Conservation (phyloP, 2,329 filamentous ascomycete species). For the Aspergillus pseudoterreus region DNA sequence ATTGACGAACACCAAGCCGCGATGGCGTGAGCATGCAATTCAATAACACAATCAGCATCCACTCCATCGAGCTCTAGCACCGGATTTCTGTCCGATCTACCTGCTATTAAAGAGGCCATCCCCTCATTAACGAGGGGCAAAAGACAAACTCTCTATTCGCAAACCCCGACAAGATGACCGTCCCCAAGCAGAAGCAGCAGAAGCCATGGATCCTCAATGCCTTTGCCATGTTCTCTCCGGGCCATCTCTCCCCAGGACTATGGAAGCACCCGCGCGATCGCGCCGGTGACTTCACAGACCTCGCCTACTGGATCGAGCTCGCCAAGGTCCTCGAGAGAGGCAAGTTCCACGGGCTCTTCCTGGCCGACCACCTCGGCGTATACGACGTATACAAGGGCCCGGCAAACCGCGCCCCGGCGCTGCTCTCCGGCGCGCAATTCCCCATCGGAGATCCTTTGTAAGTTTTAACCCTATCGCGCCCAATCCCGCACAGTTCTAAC, state of each 20-base stretch:
- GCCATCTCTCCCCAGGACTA: conserved; percentile 2
- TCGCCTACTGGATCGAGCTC: conserved; percentile 44
- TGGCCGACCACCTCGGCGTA: conserved; percentile 44
- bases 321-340: conserved; percentile 44
- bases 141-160: not conserved
- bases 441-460: conserved; percentile 36
- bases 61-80: not conserved
- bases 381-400: conserved; percentile 44
- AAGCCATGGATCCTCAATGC: conserved; percentile 6
- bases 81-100: not conserved
- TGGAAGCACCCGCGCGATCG: conserved; percentile 28
- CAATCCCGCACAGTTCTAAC: no score
- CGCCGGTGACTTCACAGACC: conserved; percentile 31
- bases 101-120: not conserved
- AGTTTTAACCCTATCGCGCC: not conserved
- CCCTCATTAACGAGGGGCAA: not conserved
- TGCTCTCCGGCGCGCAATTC: conserved; percentile 36
- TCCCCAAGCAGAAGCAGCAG: not conserved
- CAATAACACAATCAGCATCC: conserved; percentile 5
- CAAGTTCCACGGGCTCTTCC: conserved; percentile 46
- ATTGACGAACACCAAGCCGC: not conserved
- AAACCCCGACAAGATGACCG: not conserved
- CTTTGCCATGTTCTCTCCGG: conserved; percentile 2
- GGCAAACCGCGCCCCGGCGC: conserved; percentile 31
- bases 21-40: conserved; percentile 2